Conservation (phyloP, 345 rosid species). For the Hibiscus mutabilis region DNA sequence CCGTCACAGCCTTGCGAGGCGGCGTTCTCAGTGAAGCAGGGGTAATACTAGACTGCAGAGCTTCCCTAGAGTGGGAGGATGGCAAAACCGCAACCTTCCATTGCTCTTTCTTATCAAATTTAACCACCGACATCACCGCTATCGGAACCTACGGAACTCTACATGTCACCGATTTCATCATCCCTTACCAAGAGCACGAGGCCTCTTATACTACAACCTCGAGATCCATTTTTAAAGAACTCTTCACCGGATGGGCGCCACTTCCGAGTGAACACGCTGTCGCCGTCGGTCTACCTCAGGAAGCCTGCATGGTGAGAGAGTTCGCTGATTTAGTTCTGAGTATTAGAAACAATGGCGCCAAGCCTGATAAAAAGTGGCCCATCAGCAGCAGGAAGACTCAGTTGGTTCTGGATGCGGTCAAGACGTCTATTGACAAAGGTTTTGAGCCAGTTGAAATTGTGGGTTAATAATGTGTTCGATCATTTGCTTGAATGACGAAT, state of each 20-base stretch:
- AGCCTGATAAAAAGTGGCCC: constrained; percentile 61
- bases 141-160: constrained; percentile 51
- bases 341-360: constrained; percentile 41
- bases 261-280: constrained; percentile 39
- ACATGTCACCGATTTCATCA: constrained; percentile 47
- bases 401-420: constrained; percentile 58
- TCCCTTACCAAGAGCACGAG: constrained; percentile 57
- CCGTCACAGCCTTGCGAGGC: constrained; percentile 39
- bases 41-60: constrained; percentile 49
- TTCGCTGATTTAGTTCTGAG: constrained; percentile 50
- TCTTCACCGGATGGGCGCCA: constrained; percentile 31
- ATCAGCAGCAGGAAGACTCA: constrained; percentile 62
- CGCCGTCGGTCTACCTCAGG: constrained; percentile 9
- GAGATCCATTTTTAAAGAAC: constrained; percentile 40
- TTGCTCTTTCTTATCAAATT: constrained; percentile 58
- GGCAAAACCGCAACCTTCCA: constrained; percentile 49
- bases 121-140: constrained; percentile 62
- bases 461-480: neutral
- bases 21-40: constrained; percentile 40
- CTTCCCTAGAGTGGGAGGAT: constrained; percentile 58
- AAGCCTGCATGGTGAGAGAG: constrained; percentile 53
- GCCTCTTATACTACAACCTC: constrained; percentile 36
- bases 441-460: constrained; percentile 31
- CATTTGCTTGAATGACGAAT: neutral
- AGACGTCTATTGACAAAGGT: constrained; percentile 44